Evolutionary conservation across 2,329 filamentous ascomycete genomes (phyloP), one percentile per base, ranked within the genome.

Genomic region (Aspergillus sp.): DNA sequence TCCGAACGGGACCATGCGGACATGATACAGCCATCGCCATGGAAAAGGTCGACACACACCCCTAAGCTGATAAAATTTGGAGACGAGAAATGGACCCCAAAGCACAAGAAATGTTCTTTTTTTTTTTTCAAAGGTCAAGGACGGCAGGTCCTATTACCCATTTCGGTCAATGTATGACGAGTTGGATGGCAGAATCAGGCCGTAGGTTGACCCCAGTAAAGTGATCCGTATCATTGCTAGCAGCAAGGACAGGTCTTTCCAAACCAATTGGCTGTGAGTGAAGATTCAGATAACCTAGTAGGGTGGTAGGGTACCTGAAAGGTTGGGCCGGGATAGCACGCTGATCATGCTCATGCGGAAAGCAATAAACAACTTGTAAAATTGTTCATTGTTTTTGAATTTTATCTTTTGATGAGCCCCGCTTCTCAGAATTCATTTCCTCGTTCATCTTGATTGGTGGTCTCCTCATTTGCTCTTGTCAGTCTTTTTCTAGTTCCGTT

Each of bases 1-100:
- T 66, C 61, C 56, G 65, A 65, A 66, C 66, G 67, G 68, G 64
- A 69, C 62, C 62, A 59, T 64, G 67, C 65, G 68, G 66, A 68
- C 64, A 57, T 50, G 58, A 62, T 61, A 59, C 58, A 58, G 50
- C 45, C 57, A 62, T 60, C 56, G 57, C 56, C 56, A 63, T 50
- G 45, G 8, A 40, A 55, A 45, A 55, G 43, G 37, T 44, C 46
- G 51, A 62, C 54, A 48, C 56, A 55, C 43, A 14, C 27, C 56
- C 46, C 57, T 59, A 49, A 59, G 60, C 56, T 54, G 52, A 54
- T 14, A 51, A 62, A 48, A 41, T 41, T 49, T 45, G 47, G 48
- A 52, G 41, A 43, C 9, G 40, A 44, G 25, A 53, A 31, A 19
- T 35, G 41, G 27, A 53, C 37, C 33, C 40, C 21, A 56, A 49